A percentile compares a stretch with the other conserved stretches of the same genome.
Conservation (phyloP, 2,329 filamentous ascomycete genomes). For the Verticillium nubilum region DNA sequence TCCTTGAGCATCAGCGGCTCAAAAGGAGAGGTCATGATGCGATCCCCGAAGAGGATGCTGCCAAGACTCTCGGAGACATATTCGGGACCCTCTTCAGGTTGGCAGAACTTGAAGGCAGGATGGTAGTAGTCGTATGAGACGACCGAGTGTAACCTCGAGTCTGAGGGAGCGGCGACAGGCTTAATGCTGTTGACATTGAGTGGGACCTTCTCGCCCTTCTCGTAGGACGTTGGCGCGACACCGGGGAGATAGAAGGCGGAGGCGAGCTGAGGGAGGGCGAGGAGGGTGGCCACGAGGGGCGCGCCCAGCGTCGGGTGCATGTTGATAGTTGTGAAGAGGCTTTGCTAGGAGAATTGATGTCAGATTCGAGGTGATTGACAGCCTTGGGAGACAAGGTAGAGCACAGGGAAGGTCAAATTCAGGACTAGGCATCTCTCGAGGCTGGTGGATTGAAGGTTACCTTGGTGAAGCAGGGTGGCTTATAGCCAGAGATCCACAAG, state of each 20-base stretch:
- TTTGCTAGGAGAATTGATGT: neutral
- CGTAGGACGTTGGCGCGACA: constrained; percentile 90
- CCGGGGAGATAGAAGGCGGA: constrained; percentile 93
- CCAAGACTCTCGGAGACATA: constrained; percentile 84
- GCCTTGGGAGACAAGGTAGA: neutral
- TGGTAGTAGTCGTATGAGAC: constrained; percentile 97
- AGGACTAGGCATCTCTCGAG: neutral
- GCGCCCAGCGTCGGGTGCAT: constrained; percentile 45
- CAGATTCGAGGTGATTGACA: too few species aligned
- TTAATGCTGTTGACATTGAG: constrained; percentile 91
- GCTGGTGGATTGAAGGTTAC: neutral
- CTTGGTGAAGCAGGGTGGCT: neutral
- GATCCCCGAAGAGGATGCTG: constrained; percentile 94
- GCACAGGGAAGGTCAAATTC: neutral
- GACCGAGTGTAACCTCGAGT: constrained; percentile 82
- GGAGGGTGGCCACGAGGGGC: constrained; percentile 44
- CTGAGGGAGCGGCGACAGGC: constrained; percentile 69
- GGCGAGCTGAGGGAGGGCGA: constrained; percentile 42
- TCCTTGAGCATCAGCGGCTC: constrained; percentile 82
- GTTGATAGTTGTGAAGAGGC: neutral
- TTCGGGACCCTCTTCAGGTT: constrained; percentile 69
- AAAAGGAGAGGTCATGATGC: constrained; percentile 95
- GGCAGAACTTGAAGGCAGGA: constrained; percentile 80
- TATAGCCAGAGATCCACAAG: neutral
- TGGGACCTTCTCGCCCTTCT: constrained; percentile 71